Base-by-base conservation (phyloP, 257 asterid genomes). In the Ligustrum vulgare region DNA sequence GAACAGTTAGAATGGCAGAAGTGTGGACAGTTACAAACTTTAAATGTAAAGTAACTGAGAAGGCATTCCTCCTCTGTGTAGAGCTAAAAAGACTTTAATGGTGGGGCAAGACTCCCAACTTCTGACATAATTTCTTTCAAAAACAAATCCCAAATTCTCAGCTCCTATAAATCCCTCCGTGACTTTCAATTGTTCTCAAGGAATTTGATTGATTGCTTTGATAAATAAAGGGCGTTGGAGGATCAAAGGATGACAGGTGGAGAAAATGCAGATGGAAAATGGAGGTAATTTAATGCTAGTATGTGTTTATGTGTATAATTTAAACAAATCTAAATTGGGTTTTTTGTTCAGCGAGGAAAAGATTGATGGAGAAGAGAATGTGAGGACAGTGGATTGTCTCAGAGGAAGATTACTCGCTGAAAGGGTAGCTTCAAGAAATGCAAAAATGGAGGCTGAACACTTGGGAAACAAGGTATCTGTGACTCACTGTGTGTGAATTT, bases 331-430 rank as follows among this genome's bases (percentile, higher is more conserved):
- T 78, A 77, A 71, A 75, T 51, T 74, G 81, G 79, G 41, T 5
- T n/a, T 11, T 32, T 45, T 47, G 11, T 3, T 18, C 63, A 80
- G 90, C 74, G 85, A 70, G 85, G 78, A 73, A 20, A 72, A 62
- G 62, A 77, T 83, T 87, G 91, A 80, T 82, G 86, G 36, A 41
- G 96, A 87, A 78, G 89, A 92, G 60, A 83, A 82, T 70, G 78
- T 84, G 84, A 94, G 87, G 71, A 94, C 91, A 8, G 89, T 94
- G 72, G 91, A 87, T 56, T 91, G 96, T 71, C 86, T 94, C 45
- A 91, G 97, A 83, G 97, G 97, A 34, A 90, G 98, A 84, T 84
- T 94, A 73, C 89, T 86, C 33, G 97, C 97, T 22, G 98, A 94
- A 76, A 90, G 97, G 81, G 77, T 74, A 12, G 91, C 94, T 84